Evolutionary conservation across 2,329 filamentous ascomycete species (phyloP).

Genomic region (Sordariomycetes sp.): DNA sequence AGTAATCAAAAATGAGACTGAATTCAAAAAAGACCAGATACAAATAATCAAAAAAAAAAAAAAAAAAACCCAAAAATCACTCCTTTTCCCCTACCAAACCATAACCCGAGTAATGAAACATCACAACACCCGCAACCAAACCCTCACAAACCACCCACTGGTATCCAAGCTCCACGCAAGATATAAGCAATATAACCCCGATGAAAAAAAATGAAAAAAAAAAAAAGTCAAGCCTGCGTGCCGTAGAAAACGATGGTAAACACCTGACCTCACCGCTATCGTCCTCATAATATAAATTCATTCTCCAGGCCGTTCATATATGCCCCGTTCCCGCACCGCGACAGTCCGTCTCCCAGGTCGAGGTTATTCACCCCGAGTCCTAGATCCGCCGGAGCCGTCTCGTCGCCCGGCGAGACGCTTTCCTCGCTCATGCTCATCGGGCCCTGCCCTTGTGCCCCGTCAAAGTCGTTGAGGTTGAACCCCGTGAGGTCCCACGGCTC

Average conservation of each 20-base stretch:
- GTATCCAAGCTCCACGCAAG: not conserved
- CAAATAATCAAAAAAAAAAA: not conserved
- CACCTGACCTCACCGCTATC: not conserved
- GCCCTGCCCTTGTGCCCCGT: constrained; percentile 31
- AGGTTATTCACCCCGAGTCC: constrained; percentile 25
- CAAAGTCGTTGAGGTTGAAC: constrained; percentile 36
- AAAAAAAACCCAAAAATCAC: not conserved
- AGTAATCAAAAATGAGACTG: not conserved
- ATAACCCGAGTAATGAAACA: not conserved
- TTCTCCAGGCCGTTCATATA: constrained; percentile 4
- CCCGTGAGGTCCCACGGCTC: constrained; percentile 41
- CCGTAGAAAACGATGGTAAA: not conserved
- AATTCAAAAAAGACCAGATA: not conserved
- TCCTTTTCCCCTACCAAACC: not conserved
- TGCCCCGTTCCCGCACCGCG: not conserved
- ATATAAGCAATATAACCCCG: not conserved
- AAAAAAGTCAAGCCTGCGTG: not conserved
- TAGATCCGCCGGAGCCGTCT: constrained; percentile 30
- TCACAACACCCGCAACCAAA: not conserved
- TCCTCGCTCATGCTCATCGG: constrained; percentile 44
- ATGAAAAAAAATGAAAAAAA: no score
- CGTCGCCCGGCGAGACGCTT: constrained; percentile 41
- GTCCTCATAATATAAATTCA: not conserved
- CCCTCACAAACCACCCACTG: not conserved
- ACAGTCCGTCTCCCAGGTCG: constrained; percentile 15